Percentiles rank a stretch among this genome's conserved stretches.
Evolutionary conservation across 495 filamentous ascomycete species (phyloP).

Genomic region (Jackrogersella minutella): DNA sequence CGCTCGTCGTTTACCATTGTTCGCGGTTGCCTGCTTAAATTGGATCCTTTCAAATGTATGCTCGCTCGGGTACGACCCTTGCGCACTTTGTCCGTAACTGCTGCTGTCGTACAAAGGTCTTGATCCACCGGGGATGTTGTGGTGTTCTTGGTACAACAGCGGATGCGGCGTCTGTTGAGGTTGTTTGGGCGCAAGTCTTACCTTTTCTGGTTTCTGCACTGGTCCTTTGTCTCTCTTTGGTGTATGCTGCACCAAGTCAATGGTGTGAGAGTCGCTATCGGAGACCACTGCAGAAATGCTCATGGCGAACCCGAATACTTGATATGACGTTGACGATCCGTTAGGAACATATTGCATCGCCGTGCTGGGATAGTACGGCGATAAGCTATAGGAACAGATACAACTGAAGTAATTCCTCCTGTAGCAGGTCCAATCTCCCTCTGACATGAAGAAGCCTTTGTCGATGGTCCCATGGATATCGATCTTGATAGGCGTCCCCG

Average conservation of each 20-base stretch:
- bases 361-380: slow-evolving; percentile 51
- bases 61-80: slow-evolving; percentile 58
- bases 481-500: slow-evolving; percentile 63
- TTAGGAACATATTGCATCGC: slow-evolving; percentile 52
- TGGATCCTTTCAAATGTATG: slow-evolving; percentile 92
- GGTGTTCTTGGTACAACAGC: slow-evolving; percentile 47
- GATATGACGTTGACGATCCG: slow-evolving; percentile 51
- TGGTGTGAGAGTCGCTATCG: slow-evolving; percentile 74
- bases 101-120: slow-evolving; percentile 50
- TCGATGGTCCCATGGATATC: slow-evolving; percentile 88
- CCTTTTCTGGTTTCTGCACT: slow-evolving; percentile 75
- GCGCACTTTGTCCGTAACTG: slow-evolving; percentile 47
- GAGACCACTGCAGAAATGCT: slow-evolving; percentile 88
- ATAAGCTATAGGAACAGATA: slow-evolving; percentile 78
- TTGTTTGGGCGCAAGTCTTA: slow-evolving; percentile 72
- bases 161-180: slow-evolving; percentile 58
- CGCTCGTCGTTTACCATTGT: slow-evolving; percentile 91
- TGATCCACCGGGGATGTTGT: slow-evolving; percentile 48
- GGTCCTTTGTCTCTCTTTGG: slow-evolving; percentile 95
- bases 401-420: slow-evolving; percentile 94
- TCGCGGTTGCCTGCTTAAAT: slow-evolving; percentile 95
- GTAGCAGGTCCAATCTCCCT: slow-evolving; percentile 95
- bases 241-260: slow-evolving; percentile 93
- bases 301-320: slow-evolving; percentile 77
- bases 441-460: slow-evolving; percentile 88